Base-by-base conservation (phyloP, 1,284 basidiomycete species). In the Austroboletus niveus region DNA sequence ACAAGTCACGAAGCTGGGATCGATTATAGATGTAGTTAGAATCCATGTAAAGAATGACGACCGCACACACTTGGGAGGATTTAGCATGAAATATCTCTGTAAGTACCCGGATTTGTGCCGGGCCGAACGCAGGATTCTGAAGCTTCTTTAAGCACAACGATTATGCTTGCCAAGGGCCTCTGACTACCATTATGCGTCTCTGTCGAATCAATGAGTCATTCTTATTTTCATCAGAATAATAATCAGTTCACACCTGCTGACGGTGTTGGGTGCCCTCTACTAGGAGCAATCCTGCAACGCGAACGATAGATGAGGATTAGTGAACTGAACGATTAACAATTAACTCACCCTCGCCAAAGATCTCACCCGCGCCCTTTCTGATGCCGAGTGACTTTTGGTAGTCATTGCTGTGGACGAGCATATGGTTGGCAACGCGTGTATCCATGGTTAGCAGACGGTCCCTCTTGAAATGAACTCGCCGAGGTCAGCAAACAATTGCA, bases 61-160 rank as follows among this genome's bases (percentile, higher is more conserved):
- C 8, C 1, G 17, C 22, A 14, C 48, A 11, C 39, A 82, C 82
- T 57, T 78, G 66, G 0, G 72, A 54, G 0, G 82, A 65, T 61
- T 84, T 84, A 8, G 75, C 69, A 6, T 81, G 54, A 52, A 85
- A 84, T 6, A 81, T 75, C n/a, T 69, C 30, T 8, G 17, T 32
- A 14, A 32, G 30, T 32, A 8, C 29, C 20, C 42, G 9, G 12
- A 43, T 32, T 32, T 43, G 42, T 11, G 42, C 15, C 20, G 42
- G 42, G 30, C 30, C 30, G 7, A 43, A 32, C 32, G 29, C 42
- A 20, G 42, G 42, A 17, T 43, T 30, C 42, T 43, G 24, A 7
- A 38, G 14, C 20, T 14, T 31, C 1, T 15, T 53, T 6, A 7
- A 24, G 43, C 27, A 32, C 24, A 9, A 14, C 24, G 17, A 41